Evolutionary conservation across 2,329 filamentous ascomycete genomes (phyloP), one percentile per base, ranked within the genome.

Genomic region (Colletotrichum echinochloae): DNA sequence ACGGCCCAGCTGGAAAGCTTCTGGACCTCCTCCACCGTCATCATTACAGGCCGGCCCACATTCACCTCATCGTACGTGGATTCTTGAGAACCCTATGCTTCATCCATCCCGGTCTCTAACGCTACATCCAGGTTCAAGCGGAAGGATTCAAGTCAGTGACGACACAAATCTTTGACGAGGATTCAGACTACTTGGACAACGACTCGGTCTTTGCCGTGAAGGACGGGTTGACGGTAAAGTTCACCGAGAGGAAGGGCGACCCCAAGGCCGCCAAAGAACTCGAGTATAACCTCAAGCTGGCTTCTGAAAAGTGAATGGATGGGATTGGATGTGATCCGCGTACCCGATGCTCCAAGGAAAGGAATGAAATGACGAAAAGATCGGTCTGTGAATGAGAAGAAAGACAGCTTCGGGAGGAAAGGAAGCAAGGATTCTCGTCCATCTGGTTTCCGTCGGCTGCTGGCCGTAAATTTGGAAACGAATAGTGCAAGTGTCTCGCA

Each of bases 91-190:
- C 2, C 28, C 12, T 8, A 6, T 37, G 35, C 39, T 33, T 0
- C 26, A 5, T 35, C 9, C 26, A 5, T 35, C 9, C 7, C 26
- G 81, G 80, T 5, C 4, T 3, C 26, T 66, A 20, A 70, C 12
- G n/a, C 16, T 0, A 0, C 11, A 8, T 4, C 2, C 23, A 70
- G 67, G 79, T 83, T 59, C 84, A 85, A 35, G 83, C 85, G 16
- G 83, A 87, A 2, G 87, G 87, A 9, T 90, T 91, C 82, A 91
- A 89, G 75, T 84, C 90, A 0, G 86, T 97, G 57, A 92, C 91
- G 0, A 87, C 86, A 1, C 93, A 96, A 79, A 90, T 96, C 65
- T 95, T 94, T 77, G 92, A 94, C 78, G 83, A 85, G 67, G 84
- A 88, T 72, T 89, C 90, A 79, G 84, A 87, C 72, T 90, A 92